Evolutionary conservation across 2,329 filamentous ascomycete genomes (phyloP), one percentile per base, ranked within the genome.

Genomic region (Colletotrichum simmondsii): DNA sequence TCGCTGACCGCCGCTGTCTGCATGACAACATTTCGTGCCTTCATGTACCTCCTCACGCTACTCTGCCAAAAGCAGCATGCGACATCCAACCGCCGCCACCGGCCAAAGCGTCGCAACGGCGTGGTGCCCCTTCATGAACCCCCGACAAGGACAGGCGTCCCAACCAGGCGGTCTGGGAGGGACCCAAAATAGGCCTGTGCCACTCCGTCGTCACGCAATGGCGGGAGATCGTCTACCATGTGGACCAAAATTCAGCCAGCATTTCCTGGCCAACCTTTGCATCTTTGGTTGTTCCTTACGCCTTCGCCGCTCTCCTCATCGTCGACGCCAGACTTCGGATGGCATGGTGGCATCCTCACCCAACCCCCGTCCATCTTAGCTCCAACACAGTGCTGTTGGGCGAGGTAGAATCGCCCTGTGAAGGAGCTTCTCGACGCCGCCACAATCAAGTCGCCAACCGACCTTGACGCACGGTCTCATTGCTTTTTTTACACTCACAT

Each of bases 201-300:
- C 53, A 61, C 54, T 65, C 54, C 49, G 56, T 71, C 60, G 60
- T 59, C 71, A 63, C 68, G 62, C 52, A 68, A 66, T 54, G 62
- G 67, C 71, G 71, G 71, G 71, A 73, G 71, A 73, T 73, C 68
- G 52, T n/a, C 62, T 59, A 19, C 57, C 67, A 65, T 61, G 71
- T 68, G 71, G 71, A 22, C 53, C 35, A 49, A 30, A 26, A 72
- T 72, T 49, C 42, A 49, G 42, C 42, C 42, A 49, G n/a, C 42
- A 49, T 49, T 72, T 26, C 66, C 60, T 70, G 54, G 68, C 46
- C 61, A 73, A 71, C 71, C 24, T 35, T 35, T 35, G 32, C 32
- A 35, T 12, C 32, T 35, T 35, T 66, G 54, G 19, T 73, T 57
- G 35, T 60, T 49, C 66, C 35, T 49, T 22, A 57, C 57, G 28